A percentile compares a stretch with the other conserved stretches of the same genome.
These are phyloP conservation scores for Cytospora mali DNA, from an alignment of 2,329 filamentous ascomycete species.

Conservation along the genomic window DNA sequence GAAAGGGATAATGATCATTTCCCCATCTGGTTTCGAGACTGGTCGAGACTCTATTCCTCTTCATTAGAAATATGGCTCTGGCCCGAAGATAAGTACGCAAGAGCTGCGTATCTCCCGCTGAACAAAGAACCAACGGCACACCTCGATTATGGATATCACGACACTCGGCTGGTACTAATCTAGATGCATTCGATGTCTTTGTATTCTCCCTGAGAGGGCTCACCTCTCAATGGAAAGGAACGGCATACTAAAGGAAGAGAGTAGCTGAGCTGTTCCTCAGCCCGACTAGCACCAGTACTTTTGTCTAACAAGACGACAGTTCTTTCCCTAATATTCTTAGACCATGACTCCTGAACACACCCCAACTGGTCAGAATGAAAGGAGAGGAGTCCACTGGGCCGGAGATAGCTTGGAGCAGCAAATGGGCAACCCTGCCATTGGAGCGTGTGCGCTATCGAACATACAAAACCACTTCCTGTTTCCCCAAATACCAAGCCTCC, in stretches of 20 bases:
- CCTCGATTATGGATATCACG: neutral
- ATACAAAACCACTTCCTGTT: neutral
- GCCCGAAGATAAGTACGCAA: neutral
- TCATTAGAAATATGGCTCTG: neutral
- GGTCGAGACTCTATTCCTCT: neutral
- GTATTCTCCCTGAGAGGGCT: neutral
- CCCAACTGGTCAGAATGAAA: neutral
- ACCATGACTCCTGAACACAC: slow-evolving; percentile 3
- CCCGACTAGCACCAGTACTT: slow-evolving; percentile 4
- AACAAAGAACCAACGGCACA: slow-evolving; percentile 12
- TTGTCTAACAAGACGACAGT: slow-evolving; percentile 1
- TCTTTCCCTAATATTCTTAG: neutral
- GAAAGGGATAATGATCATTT: neutral
- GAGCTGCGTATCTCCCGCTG: neutral
- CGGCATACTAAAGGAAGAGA: slow-evolving; percentile 25
- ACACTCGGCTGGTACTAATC: slow-evolving; percentile 16
- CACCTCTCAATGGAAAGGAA: slow-evolving; percentile 6
- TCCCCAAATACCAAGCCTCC: neutral
- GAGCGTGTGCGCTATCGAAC: neutral
- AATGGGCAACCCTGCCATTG: neutral
- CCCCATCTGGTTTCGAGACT: neutral
- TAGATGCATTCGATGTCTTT: slow-evolving; percentile 21
- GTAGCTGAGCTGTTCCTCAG: neutral
- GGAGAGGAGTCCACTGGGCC: neutral
- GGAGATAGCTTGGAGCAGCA: neutral